Conservation (phyloP, 2,329 filamentous ascomycete genomes). For the Chaetothyriales sp. region DNA sequence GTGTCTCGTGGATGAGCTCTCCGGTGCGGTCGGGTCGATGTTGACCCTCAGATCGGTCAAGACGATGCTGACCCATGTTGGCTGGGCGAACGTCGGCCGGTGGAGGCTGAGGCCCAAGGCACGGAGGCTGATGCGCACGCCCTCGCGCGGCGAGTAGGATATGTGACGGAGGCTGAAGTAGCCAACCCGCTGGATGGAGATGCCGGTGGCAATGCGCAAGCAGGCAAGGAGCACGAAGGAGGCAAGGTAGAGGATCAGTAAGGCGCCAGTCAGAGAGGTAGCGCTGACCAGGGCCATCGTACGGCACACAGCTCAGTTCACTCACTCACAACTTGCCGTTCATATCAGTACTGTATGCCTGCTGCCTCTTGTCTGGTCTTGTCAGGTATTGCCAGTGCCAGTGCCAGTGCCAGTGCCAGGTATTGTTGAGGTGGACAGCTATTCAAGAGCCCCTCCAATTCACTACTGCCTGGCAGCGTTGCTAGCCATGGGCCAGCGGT, state of each 20-base stretch:
- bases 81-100: conserved; percentile 88
- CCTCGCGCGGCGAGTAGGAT: conserved; percentile 77
- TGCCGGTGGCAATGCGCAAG: conserved; percentile 75
- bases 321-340: not conserved
- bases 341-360: not conserved
- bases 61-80: conserved; percentile 87
- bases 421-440: no score
- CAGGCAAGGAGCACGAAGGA: conserved; percentile 91
- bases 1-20: conserved; percentile 1
- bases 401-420: no score
- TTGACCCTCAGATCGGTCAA: conserved; percentile 74
- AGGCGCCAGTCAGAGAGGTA: conserved; percentile 73
- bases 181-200: conserved; percentile 90
- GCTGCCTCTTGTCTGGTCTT: not conserved
- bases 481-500: not conserved
- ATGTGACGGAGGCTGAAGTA: conserved; percentile 84
- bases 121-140: conserved; percentile 75
- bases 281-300: conserved; percentile 38
- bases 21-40: conserved; percentile 58
- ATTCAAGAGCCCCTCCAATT: not conserved
- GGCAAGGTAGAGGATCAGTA: conserved; percentile 75
- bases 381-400: no score
- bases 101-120: conserved; percentile 79
- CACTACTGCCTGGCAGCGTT: not conserved
- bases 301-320: no score